A percentile compares a stretch with the other conserved stretches of the same genome.
These are phyloP conservation scores for Sarocladiaceae sp. DNA, from an alignment of 2,329 filamentous ascomycete genomes.

Conservation along the genomic window DNA sequence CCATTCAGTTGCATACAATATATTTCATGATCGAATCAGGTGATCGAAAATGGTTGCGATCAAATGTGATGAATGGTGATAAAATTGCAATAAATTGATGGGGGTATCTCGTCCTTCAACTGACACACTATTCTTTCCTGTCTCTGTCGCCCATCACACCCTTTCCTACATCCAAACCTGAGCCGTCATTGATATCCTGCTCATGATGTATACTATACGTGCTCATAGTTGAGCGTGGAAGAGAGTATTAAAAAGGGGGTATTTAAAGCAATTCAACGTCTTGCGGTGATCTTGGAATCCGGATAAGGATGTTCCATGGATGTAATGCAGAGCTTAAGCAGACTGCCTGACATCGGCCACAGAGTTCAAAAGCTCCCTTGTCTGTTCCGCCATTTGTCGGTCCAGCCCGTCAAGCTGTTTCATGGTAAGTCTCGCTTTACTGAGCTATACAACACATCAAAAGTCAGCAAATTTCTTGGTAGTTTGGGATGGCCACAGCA, in stretches of 20 bases:
- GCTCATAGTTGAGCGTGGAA: too few species aligned
- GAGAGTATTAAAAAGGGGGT: background rate
- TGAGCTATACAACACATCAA: slow-evolving; percentile 29
- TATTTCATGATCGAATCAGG: too few species aligned
- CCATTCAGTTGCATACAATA: too few species aligned
- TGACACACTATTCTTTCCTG: background rate
- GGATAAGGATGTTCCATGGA: too few species aligned
- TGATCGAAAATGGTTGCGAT: too few species aligned
- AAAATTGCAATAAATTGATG: slow-evolving; percentile 6
- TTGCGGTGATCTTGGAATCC: too few species aligned
- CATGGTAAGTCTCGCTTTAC: slow-evolving; percentile 39
- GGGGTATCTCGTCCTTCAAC: slow-evolving; percentile 8
- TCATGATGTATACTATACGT: too few species aligned
- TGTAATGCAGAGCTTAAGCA: too few species aligned
- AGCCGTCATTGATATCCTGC: too few species aligned
- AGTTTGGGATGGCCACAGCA: too few species aligned
- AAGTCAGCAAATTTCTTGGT: background rate
- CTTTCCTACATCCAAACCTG: background rate
- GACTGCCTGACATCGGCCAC: slow-evolving; percentile 18
- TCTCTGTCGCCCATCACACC: background rate
- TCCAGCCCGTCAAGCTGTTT: slow-evolving; percentile 51
- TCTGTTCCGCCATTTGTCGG: slow-evolving; percentile 52
- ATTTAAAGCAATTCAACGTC: background rate
- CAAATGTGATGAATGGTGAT: too few species aligned
- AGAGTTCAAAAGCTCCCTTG: slow-evolving; percentile 33